Evolutionary conservation across 805 yeast genomes (phyloP), one percentile per base, ranked within the genome.

Genomic region (Zygotorulaspora sp.): DNA sequence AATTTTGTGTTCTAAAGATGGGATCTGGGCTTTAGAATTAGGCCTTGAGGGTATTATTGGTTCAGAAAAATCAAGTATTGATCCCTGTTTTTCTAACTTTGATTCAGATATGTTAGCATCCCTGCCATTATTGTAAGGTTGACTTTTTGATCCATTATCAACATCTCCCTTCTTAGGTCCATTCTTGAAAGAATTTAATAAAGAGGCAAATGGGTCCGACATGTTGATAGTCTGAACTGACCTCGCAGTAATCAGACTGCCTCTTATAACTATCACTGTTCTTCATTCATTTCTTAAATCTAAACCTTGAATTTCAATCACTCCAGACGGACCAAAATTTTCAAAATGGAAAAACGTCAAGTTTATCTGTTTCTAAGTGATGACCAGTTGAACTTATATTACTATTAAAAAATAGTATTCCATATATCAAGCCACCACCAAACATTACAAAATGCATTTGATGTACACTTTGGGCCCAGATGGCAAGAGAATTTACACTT

Each of bases 401-500:
- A n/a, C n/a, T n/a, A n/a, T n/a, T n/a, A n/a, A n/a, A n/a, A n/a
- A n/a, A n/a, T n/a, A n/a, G n/a, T n/a, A n/a, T n/a, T n/a, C n/a
- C n/a, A n/a, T n/a, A n/a, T n/a, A n/a, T n/a, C n/a, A n/a, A 23
- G 12, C 12, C 26, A 23, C 26, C 11, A 11, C 4, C 33, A 11
- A 6, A n/a, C 22, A 21, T 13, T 64, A 66, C 50, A n/a, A 21
- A 46, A 92, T 92, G 99, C 98, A 92, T 83, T 83, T 92, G 67
- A 92, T 92, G 99, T 92, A 84, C 88, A 89, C 97, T 45, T 67
- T 83, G 61, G 95, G 89, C 58, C 78, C 79, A 46, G 96, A 89
- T 55, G 98, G 98, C 55, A 90, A 90, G 76, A 83, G 99, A 68
- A 66, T 84, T 57, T 92, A 92, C 77, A 92, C 99, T 38, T 74